Base-by-base conservation (phyloP, 495 filamentous ascomycete genomes). In the Rhizodiscina lignyota region DNA sequence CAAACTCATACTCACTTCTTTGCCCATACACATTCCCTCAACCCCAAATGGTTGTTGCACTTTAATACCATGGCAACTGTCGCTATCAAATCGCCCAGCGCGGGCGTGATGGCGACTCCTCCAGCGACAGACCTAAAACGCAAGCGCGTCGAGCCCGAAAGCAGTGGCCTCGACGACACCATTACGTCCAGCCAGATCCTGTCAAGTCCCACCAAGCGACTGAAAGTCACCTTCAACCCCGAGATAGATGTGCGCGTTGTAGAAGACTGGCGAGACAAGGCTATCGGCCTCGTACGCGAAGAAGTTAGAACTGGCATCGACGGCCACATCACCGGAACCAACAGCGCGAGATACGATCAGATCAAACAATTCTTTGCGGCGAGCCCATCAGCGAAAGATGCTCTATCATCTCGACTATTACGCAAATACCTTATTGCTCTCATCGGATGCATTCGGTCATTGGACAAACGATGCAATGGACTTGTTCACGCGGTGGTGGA, bases 341-440 rank as follows among this genome's bases (percentile, higher is more conserved):
- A n/a, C n/a, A 74, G 71, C 39, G 68, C 72, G 35, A 69, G 64
- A 32, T 91, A 91, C 47, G 72, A 84, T 36, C 61, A 62, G 31
- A 52, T 94, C 43, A 80, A 81, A 52, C 66, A 77, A 38, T 54
- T 81, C 3, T 81, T 87, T 38, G 44, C 57, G 18, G 54, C 64
- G 31, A 56, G 58, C 24, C 50, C 52, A 32, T 54, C 55, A 16
- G 53, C 61, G 30, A 60, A 66, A 16, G 61, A 60, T 34, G 52
- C 59, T 36, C 63, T 62, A 39, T 66, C 60, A 45, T 62, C 59
- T 38, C 58, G 61, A 15, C 63, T 77, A 26, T 53, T 93, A 43
- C 72, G 67, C 40, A 65, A 74, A 37, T 84, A 92, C 45, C 55
- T 87, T n/a, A 50, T 80, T 36, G 84, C 79, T 18, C 65, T 96